These are phyloP conservation scores for Suillus tomentosus DNA, from an alignment of 768 basidiomycete genomes.

Conservation along the genomic window DNA sequence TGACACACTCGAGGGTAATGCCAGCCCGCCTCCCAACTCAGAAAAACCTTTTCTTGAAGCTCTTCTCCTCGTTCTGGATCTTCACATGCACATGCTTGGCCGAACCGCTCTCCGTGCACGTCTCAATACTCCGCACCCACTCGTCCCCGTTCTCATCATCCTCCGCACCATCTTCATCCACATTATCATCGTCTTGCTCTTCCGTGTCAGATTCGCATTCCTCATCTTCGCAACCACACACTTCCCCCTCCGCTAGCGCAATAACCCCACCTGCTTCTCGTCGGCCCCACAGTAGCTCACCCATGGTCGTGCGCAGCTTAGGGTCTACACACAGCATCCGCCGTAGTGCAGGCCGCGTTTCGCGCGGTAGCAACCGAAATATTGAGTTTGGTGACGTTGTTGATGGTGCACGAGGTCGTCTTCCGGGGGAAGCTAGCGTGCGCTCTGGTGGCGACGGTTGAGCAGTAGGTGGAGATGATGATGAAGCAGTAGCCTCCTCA, in stretches of 20 bases:
- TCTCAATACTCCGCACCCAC: constrained; percentile 77
- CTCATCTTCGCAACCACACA: constrained; percentile 67
- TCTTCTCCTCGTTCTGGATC: constrained; percentile 72
- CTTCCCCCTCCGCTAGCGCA: constrained; percentile 34
- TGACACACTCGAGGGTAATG: neutral
- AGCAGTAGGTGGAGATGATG: constrained; percentile 39
- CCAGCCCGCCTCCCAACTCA: constrained; percentile 28
- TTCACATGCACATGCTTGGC: constrained; percentile 73
- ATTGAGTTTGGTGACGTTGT: constrained; percentile 70
- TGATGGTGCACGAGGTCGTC: constrained; percentile 27
- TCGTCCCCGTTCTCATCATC: constrained; percentile 83
- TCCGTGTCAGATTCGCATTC: constrained; percentile 20
- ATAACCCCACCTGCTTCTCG: constrained; percentile 76
- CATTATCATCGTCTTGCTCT: constrained; percentile 66
- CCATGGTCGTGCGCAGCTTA: constrained; percentile 84
- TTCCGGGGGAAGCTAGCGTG: constrained; percentile 41
- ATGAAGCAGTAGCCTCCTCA: constrained; percentile 27
- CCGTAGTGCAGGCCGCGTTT: constrained; percentile 85
- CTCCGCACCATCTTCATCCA: constrained; percentile 27
- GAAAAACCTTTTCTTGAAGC: constrained; percentile 75
- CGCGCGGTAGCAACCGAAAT: constrained; percentile 92
- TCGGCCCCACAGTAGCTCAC: constrained; percentile 82
- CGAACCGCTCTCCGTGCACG: constrained; percentile 58
- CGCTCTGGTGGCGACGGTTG: constrained; percentile 64
- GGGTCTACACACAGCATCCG: constrained; percentile 96